These are phyloP conservation scores for Phialemonium atrogriseum DNA, from an alignment of 2,329 filamentous ascomycete species.

Conservation along the genomic window DNA sequence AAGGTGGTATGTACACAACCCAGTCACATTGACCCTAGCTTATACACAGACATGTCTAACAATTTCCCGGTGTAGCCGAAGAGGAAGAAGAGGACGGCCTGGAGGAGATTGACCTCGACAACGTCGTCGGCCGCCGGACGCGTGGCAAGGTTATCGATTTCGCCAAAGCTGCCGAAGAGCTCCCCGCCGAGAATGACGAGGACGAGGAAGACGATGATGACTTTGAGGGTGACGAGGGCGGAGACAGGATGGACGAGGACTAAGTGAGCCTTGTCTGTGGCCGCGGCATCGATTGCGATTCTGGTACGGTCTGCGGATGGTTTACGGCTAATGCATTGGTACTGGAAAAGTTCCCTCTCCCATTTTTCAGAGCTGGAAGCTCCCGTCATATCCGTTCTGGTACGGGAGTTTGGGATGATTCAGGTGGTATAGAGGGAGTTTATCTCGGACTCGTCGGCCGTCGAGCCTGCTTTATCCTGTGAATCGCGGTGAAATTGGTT, in stretches of 20 bases:
- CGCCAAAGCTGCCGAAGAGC: constrained; percentile 77
- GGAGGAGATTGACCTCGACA: constrained; percentile 83
- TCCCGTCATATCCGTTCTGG: too few species aligned
- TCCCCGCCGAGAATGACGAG: constrained; percentile 65
- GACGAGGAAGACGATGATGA: constrained; percentile 70
- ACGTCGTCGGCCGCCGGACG: constrained; percentile 87
- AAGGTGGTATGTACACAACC: constrained; percentile 18
- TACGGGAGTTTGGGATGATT: too few species aligned
- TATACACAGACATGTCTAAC: constrained; percentile 1
- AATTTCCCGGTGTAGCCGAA: constrained; percentile 36
- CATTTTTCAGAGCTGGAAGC: too few species aligned
- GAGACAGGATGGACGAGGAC: constrained; percentile 64
- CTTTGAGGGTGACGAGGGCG: constrained; percentile 55
- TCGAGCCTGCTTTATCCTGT: too few species aligned
- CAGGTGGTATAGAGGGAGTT: too few species aligned
- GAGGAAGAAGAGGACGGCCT: constrained; percentile 75
- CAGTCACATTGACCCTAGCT: background rate
- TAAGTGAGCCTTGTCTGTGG: too few species aligned
- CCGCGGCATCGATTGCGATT: too few species aligned
- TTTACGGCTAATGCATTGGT: too few species aligned
- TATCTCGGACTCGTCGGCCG: too few species aligned
- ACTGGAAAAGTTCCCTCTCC: too few species aligned
- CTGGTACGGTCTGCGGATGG: too few species aligned
- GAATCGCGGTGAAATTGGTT: too few species aligned
- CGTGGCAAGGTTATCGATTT: constrained; percentile 91